Evolutionary conservation across 2,329 filamentous ascomycete genomes (phyloP).

Genomic region (Diaporthe citri): DNA sequence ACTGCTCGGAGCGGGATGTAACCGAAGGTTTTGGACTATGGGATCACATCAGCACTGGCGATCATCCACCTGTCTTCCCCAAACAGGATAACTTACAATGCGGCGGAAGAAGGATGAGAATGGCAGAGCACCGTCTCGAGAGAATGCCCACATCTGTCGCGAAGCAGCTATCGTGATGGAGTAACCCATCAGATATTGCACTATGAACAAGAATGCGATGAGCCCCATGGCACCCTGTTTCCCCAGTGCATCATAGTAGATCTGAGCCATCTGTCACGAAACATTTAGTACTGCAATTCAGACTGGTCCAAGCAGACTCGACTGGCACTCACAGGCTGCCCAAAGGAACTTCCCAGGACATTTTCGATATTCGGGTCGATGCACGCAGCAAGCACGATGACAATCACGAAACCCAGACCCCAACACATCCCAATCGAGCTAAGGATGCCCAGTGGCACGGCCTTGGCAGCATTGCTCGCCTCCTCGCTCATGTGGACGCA

Average conservation of each 20-base stretch:
- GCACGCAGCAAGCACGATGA: slow-evolving; percentile 69
- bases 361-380: slow-evolving; percentile 65
- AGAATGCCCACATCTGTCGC: slow-evolving; percentile 74
- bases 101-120: slow-evolving; percentile 69
- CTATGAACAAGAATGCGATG: slow-evolving; percentile 70
- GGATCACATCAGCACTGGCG: not conserved
- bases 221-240: slow-evolving; percentile 70
- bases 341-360: slow-evolving; percentile 62
- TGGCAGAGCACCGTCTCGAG: slow-evolving; percentile 71
- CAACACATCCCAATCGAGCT: slow-evolving; percentile 66
- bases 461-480: slow-evolving; percentile 69
- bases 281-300: not conserved
- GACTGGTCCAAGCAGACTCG: not conserved
- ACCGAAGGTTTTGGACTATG: slow-evolving; percentile 60
- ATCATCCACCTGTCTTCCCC: not conserved
- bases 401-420: slow-evolving; percentile 68
- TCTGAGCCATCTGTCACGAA: slow-evolving; percentile 54
- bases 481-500: slow-evolving; percentile 69
- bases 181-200: slow-evolving; percentile 73
- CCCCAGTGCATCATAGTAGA: slow-evolving; percentile 72
- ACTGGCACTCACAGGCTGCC: slow-evolving; percentile 69
- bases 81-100: slow-evolving; percentile 50
- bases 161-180: slow-evolving; percentile 70
- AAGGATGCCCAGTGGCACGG: slow-evolving; percentile 71
- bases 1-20: slow-evolving; percentile 70